Percentiles rank a stretch among this genome's conserved stretches.
These are phyloP conservation scores for Xerophyta viscosa DNA, from an alignment of 106 monocot species.

Conservation along the genomic window DNA sequence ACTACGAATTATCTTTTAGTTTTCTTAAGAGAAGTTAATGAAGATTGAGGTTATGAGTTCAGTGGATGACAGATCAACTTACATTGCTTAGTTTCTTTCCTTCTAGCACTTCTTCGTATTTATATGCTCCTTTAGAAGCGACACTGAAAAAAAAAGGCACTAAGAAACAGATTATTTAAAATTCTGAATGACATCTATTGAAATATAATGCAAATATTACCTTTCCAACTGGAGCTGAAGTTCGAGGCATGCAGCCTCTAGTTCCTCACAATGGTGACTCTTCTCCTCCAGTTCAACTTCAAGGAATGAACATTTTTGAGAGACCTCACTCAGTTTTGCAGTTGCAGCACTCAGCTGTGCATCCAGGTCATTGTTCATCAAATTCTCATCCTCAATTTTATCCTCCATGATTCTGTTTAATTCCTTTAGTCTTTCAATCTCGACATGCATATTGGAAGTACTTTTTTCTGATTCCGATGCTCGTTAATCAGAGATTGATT, in stretches of 20 bases:
- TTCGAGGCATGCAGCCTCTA: conserved; percentile 30
- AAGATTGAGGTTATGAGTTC: neutral
- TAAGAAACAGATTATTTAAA: neutral
- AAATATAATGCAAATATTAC: conserved; percentile 13
- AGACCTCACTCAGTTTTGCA: conserved; percentile 19
- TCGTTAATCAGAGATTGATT: conserved; percentile 21
- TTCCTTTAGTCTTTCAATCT: conserved; percentile 23
- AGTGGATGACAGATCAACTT: conserved; percentile 12
- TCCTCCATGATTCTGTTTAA: conserved; percentile 13
- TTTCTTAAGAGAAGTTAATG: neutral
- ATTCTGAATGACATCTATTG: neutral
- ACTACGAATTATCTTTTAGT: no score
- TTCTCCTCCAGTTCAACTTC: conserved; percentile 26
- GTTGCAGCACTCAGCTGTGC: conserved; percentile 20
- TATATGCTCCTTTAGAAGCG: conserved; percentile 17
- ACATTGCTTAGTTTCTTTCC: conserved; percentile 48
- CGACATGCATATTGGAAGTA: conserved; percentile 19
- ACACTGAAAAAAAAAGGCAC: conserved; percentile 12
- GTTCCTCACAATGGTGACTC: conserved; percentile 26
- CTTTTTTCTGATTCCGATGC: conserved; percentile 27
- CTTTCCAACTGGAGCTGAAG: conserved; percentile 38
- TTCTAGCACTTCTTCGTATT: conserved; percentile 17
- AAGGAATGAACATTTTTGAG: conserved; percentile 24
- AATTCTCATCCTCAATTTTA: conserved; percentile 22
- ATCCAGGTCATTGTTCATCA: conserved; percentile 17